Conservation (phyloP, 2,329 filamentous ascomycete species). For the Fusarium verticillioides region DNA sequence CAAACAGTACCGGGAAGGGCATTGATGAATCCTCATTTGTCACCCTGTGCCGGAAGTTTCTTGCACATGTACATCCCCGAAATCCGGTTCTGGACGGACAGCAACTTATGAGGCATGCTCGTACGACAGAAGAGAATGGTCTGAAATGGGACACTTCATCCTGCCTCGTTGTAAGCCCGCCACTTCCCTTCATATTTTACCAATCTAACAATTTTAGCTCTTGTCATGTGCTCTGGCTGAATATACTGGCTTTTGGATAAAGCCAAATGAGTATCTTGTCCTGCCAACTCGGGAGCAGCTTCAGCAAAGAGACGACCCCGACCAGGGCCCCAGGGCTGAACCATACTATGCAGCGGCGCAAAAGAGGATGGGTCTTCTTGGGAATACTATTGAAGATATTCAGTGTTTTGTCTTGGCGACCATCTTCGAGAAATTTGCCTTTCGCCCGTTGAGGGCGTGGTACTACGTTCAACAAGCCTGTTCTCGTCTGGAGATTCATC, state of each 20-base stretch:
- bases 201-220: neutral
- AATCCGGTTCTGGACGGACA: slow-evolving; percentile 39
- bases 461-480: slow-evolving; percentile 39
- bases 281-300: slow-evolving; percentile 1
- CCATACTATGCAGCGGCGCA: slow-evolving; percentile 39
- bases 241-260: slow-evolving; percentile 1
- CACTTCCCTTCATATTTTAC: neutral
- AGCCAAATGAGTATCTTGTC: neutral
- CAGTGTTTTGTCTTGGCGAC: slow-evolving; percentile 41
- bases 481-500: slow-evolving; percentile 9
- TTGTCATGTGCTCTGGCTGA: slow-evolving; percentile 14
- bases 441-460: slow-evolving; percentile 38
- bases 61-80: slow-evolving; percentile 33
- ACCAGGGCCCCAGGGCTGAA: slow-evolving; percentile 13
- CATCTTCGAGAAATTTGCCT: slow-evolving; percentile 37
- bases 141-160: slow-evolving; percentile 34
- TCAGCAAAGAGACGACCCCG: neutral
- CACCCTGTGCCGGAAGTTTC: slow-evolving; percentile 17
- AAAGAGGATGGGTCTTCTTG: slow-evolving; percentile 37
- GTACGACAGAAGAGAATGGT: slow-evolving; percentile 28
- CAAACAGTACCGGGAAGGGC: neutral
- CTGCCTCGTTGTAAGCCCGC: slow-evolving; percentile 32
- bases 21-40: neutral
- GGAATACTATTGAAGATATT: slow-evolving; percentile 37
- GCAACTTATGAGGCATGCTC: slow-evolving; percentile 29